Evolutionary conservation across 108 stramenopile species (phyloP), one percentile per base, ranked within the genome.

Genomic region (Ochromonas danica): DNA sequence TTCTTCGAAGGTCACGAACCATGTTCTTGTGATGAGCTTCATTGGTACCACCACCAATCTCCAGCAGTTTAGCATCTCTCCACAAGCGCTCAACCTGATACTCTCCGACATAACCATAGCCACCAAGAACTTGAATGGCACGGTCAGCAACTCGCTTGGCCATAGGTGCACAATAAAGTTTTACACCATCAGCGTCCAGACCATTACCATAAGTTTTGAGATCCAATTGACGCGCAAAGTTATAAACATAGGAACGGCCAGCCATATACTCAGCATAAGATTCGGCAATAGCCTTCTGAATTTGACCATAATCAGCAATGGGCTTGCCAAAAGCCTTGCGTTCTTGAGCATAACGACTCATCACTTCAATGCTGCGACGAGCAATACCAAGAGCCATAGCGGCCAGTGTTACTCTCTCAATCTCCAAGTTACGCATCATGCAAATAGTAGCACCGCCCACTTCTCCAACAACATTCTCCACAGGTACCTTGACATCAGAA

Each of bases 11-110:
- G 30, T 84, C 86, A 31, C 78, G 81, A 22, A 85, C 85, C 94
- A 99, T 99, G 83, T 99, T 99, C 85, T 99, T 99, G 83, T 99
- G 97, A 80, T 99, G 98, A 1, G 91, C 91, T 88, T 99, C 97
- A 63, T 94, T 94, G 41, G 97, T 99, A 1, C 98, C 98, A 42
- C 98, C 98, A n/a, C 98, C 98, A 71, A 99, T 99, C 83, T 99
- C 98, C 42, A 99, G 80, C 1, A 99, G 87, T 80, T 99, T 99
- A 38, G 95, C 89, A 89, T 99, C 98, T 28, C 98, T 86, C 96
- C 96, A 99, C 22, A 99, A 85, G 61, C 94, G 82, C 90, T 99
- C 98, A 1, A 98, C 96, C 65, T 77, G 88, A 81, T 98, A 99
- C 80, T 99, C 97, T 2, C 95, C 98, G n/a, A 93, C 90, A 87